Evolutionary conservation across 345 rosid genomes (phyloP).

Genomic region (Melaleuca quinquenervia): DNA sequence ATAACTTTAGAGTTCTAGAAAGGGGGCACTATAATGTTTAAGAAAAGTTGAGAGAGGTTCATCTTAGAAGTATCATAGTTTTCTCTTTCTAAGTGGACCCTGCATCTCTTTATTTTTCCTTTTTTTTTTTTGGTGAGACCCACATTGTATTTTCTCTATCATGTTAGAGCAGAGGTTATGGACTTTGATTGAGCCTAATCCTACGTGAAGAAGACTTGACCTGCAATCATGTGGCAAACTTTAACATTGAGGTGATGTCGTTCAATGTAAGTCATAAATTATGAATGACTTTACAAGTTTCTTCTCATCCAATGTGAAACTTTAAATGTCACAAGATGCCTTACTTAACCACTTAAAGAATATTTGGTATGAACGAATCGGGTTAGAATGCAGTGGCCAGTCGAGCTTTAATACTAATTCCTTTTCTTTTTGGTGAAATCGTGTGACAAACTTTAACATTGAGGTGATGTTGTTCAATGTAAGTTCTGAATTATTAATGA

Average conservation of each 20-base stretch:
- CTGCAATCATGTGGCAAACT: not conserved
- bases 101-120: not conserved
- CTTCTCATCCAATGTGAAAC: too few species aligned
- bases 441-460: not conserved
- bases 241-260: not conserved
- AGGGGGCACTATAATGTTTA: not conserved
- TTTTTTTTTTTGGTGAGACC: not conserved
- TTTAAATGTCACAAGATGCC: too few species aligned
- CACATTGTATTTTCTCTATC: too few species aligned
- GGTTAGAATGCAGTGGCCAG: not conserved
- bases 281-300: too few species aligned
- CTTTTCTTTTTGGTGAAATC: not conserved
- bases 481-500: too few species aligned
- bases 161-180: too few species aligned
- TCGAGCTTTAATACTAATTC: not conserved
- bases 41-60: not conserved
- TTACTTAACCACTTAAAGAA: too few species aligned
- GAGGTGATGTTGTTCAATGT: not conserved
- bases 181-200: too few species aligned
- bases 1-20: not conserved
- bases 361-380: not conserved
- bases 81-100: not conserved
- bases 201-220: not conserved
- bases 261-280: too few species aligned
- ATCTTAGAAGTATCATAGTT: not conserved